Conservation (phyloP, 2,329 filamentous ascomycete species). For the Huntiella decipiens region DNA sequence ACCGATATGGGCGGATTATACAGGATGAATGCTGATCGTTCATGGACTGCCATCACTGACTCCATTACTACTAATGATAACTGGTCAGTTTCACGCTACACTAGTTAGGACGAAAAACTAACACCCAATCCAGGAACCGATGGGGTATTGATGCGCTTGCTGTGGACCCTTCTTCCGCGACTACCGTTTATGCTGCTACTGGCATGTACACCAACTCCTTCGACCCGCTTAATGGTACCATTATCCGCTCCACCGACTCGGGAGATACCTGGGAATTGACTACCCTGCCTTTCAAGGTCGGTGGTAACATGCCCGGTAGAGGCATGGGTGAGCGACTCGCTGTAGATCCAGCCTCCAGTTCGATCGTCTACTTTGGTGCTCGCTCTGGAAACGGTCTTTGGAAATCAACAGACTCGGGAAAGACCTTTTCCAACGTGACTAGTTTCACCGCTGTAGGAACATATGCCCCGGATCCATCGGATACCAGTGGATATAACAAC, state of each 20-base stretch:
- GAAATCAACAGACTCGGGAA: conserved; percentile 37
- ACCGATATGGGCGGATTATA: conserved; percentile 40
- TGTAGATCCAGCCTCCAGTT: conserved; percentile 36
- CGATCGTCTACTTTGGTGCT: conserved; percentile 38
- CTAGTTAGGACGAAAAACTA: conserved; percentile 8
- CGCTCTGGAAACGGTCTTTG: conserved; percentile 39
- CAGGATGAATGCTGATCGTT: conserved; percentile 33
- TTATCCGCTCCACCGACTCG: conserved; percentile 33
- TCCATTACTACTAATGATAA: conserved; percentile 22
- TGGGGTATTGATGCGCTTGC: conserved; percentile 40
- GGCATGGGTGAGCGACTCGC: conserved; percentile 39
- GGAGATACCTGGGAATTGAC: conserved; percentile 32
- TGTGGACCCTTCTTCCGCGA: conserved; percentile 31
- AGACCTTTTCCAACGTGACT: conserved; percentile 31
- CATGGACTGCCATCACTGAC: conserved; percentile 35
- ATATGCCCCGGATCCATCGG: conserved; percentile 26
- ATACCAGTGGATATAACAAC: conserved; percentile 24
- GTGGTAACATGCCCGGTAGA: conserved; percentile 42
- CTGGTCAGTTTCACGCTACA: conserved; percentile 20
- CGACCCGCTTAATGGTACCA: conserved; percentile 36
- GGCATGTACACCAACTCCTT: conserved; percentile 41
- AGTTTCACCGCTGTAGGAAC: conserved; percentile 32
- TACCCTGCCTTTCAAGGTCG: conserved; percentile 37
- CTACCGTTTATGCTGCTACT: conserved; percentile 33
- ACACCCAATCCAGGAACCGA: conserved; percentile 22